A percentile compares a stretch with the other conserved stretches of the same genome.
phyloP scores from a whole-genome alignment of 2,329 filamentous ascomycete genomes.

The Ophiostoma sp. region DNA sequence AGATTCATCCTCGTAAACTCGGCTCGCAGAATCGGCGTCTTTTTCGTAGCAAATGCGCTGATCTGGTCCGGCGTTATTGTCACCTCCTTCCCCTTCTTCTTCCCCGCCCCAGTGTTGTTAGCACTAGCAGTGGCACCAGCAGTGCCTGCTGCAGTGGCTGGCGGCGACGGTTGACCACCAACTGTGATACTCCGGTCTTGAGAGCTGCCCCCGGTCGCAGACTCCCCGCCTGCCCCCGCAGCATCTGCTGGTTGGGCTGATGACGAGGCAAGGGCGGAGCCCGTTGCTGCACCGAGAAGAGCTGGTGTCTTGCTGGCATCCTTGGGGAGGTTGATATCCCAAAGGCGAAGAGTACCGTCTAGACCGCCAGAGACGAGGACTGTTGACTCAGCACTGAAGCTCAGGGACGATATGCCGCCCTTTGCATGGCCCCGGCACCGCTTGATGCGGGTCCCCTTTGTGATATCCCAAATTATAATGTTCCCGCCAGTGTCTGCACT shows the following conservation, averaged over 20 bases:
- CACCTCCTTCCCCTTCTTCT: slow-evolving; percentile 87
- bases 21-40: slow-evolving; percentile 89
- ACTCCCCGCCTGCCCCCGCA: slow-evolving; percentile 40
- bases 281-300: slow-evolving; percentile 7
- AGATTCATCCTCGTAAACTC: slow-evolving; percentile 95
- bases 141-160: slow-evolving; percentile 34
- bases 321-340: slow-evolving; percentile 79
- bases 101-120: slow-evolving; percentile 40
- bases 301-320: slow-evolving; percentile 57
- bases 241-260: slow-evolving; percentile 35
- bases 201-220: slow-evolving; percentile 43
- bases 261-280: background rate
- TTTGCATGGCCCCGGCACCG: slow-evolving; percentile 91
- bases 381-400: slow-evolving; percentile 89
- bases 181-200: slow-evolving; percentile 43
- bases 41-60: slow-evolving; percentile 92
- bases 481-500: slow-evolving; percentile 85
- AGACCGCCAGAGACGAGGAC: slow-evolving; percentile 88
- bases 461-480: slow-evolving; percentile 92
- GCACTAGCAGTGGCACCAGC: slow-evolving; percentile 38
- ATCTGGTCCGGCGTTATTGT: slow-evolving; percentile 92
- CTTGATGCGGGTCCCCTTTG: slow-evolving; percentile 83
- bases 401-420: slow-evolving; percentile 88
- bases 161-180: slow-evolving; percentile 51
- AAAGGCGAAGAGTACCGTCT: slow-evolving; percentile 89